Evolutionary conservation across 2,329 filamentous ascomycete species (phyloP).

Genomic region (Cladophialophora immunda): DNA sequence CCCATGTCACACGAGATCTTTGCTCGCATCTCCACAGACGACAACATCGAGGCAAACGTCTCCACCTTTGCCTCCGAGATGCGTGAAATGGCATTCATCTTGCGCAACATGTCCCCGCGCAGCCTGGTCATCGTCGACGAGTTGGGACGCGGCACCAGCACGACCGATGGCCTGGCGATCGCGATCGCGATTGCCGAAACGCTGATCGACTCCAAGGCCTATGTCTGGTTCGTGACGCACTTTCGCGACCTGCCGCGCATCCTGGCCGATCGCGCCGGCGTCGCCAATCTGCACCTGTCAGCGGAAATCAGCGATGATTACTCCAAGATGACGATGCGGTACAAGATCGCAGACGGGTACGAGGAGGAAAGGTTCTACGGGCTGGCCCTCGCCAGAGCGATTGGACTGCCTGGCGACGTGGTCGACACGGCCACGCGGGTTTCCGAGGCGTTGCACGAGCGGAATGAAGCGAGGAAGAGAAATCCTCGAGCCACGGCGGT

Average conservation of each 20-base stretch:
- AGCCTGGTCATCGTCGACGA: slow-evolving; percentile 91
- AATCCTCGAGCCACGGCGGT: slow-evolving; percentile 66
- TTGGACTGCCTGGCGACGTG: slow-evolving; percentile 74
- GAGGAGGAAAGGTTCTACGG: slow-evolving; percentile 81
- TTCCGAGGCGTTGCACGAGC: slow-evolving; percentile 67
- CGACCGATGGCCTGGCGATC: slow-evolving; percentile 85
- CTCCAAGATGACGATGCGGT: slow-evolving; percentile 78
- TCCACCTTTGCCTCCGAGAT: slow-evolving; percentile 96
- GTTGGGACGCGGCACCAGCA: slow-evolving; percentile 88
- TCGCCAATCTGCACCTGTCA: slow-evolving; percentile 82
- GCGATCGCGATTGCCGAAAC: slow-evolving; percentile 90
- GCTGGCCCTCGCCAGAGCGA: slow-evolving; percentile 77
- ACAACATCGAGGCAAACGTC: slow-evolving; percentile 87
- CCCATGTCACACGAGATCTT: slow-evolving; percentile 85
- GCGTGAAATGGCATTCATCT: slow-evolving; percentile 93
- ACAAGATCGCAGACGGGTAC: slow-evolving; percentile 78
- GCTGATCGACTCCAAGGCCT: slow-evolving; percentile 77
- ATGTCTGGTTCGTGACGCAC: slow-evolving; percentile 94
- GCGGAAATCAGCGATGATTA: slow-evolving; percentile 67
- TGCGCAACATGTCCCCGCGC: slow-evolving; percentile 78
- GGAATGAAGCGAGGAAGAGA: slow-evolving; percentile 66
- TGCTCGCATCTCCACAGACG: slow-evolving; percentile 84
- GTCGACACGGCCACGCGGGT: slow-evolving; percentile 74
- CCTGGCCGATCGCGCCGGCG: slow-evolving; percentile 76
- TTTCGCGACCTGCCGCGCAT: slow-evolving; percentile 84